Evolutionary conservation across 306 rosid species (phyloP).

Genomic region (Biancaea sappan): DNA sequence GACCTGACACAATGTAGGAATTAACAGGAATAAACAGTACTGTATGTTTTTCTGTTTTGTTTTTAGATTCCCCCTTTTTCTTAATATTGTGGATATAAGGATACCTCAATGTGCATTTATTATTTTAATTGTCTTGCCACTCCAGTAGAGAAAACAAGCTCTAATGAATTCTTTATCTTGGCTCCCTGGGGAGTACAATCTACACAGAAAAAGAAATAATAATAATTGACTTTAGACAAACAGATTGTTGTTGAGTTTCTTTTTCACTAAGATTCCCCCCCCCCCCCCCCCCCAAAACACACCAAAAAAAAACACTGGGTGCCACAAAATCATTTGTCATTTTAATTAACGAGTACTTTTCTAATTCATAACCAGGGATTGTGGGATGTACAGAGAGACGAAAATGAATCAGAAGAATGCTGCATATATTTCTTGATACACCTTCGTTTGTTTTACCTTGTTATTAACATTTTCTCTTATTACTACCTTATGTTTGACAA

Average conservation of each 20-base stretch:
- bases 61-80: not conserved
- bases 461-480: not conserved
- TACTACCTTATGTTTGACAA: not conserved
- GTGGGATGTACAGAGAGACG: conserved; percentile 75
- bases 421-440: conserved; percentile 35
- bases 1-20: not conserved
- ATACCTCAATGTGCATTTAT: not conserved
- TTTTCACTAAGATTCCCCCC: no score
- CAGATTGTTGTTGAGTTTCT: no score
- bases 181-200: no score
- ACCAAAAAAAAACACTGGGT: no score
- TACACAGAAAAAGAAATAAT: no score
- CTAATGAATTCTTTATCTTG: no score
- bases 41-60: not conserved
- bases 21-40: not conserved
- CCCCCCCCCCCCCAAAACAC: no score
- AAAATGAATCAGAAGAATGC: conserved; percentile 58
- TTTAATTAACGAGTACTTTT: conserved; percentile 25
- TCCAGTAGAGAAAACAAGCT: conserved; percentile 2
- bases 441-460: not conserved
- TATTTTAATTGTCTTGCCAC: not conserved
- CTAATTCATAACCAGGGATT: conserved; percentile 51
- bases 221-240: no score
- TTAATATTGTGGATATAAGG: not conserved
- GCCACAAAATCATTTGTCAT: no score